Conservation (phyloP, 306 rosid genomes). For the Sindora glabra region DNA sequence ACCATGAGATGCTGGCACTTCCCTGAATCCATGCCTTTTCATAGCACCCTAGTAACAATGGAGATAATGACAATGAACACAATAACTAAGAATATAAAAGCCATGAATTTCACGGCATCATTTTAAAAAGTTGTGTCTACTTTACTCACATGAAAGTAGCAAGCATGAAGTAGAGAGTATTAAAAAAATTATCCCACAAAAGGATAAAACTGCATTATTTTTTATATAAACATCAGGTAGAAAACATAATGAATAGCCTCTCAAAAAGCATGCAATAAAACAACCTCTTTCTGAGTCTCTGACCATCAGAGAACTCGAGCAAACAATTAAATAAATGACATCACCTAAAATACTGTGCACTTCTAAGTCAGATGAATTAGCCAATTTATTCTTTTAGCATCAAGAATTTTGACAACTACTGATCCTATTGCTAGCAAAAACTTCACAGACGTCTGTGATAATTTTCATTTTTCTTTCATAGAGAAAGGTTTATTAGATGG, state of each 20-base stretch:
- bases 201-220: no score
- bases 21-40: constrained; percentile 41
- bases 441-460: no score
- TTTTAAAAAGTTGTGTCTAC: neutral
- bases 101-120: neutral
- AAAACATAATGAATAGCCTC: neutral
- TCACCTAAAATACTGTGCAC: no score
- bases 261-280: no score
- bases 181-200: no score
- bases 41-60: constrained; percentile 63
- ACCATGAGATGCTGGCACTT: constrained; percentile 78
- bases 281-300: neutral
- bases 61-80: constrained; percentile 1
- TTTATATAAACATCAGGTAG: neutral
- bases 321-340: no score
- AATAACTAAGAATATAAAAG: neutral
- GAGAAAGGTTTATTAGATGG: no score
- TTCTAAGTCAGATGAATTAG: no score
- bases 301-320: neutral
- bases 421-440: no score
- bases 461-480: no score
- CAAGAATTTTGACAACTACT: no score
- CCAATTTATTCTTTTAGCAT: no score
- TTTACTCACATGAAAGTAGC: neutral
- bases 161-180: neutral